phyloP scores from a whole-genome alignment of 2,329 filamentous ascomycete species.

The Claviceps capensis region DNA sequence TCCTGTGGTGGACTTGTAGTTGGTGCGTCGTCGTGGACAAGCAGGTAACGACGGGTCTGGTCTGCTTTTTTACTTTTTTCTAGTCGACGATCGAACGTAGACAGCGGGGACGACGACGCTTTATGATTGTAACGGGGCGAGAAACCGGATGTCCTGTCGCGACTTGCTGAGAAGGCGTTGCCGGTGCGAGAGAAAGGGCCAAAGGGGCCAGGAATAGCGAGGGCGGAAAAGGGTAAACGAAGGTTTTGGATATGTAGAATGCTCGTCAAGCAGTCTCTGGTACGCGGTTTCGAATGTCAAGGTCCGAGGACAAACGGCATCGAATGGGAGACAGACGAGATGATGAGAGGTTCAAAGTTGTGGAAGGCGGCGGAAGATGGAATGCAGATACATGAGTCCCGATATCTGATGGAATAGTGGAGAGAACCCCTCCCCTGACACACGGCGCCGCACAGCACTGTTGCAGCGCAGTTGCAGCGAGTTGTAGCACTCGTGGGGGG shows the following conservation, averaged over 20 bases:
- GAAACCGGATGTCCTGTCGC: background rate
- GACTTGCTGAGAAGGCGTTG: background rate
- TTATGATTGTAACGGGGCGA: background rate
- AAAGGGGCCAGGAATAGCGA: background rate
- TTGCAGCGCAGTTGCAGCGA: too few relatives aligned
- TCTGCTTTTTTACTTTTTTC: too few relatives aligned
- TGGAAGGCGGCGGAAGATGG: background rate
- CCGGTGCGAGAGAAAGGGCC: background rate
- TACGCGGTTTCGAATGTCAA: background rate
- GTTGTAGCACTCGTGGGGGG: too few relatives aligned
- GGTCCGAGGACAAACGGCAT: background rate
- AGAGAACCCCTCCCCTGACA: background rate
- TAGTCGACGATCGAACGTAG: too few relatives aligned
- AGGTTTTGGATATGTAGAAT: too few relatives aligned
- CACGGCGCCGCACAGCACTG: background rate
- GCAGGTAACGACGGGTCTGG: background rate
- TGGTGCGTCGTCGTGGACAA: background rate
- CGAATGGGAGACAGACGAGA: background rate
- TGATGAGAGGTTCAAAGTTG: conserved; percentile 1
- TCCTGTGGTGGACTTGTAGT: background rate
- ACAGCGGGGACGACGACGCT: background rate
- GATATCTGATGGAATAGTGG: too few relatives aligned
- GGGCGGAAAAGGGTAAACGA: background rate
- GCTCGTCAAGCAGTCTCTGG: too few relatives aligned
- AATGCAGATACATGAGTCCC: background rate